Conservation (phyloP, 108 stramenopile species). For the Cylindrotheca closterium region DNA sequence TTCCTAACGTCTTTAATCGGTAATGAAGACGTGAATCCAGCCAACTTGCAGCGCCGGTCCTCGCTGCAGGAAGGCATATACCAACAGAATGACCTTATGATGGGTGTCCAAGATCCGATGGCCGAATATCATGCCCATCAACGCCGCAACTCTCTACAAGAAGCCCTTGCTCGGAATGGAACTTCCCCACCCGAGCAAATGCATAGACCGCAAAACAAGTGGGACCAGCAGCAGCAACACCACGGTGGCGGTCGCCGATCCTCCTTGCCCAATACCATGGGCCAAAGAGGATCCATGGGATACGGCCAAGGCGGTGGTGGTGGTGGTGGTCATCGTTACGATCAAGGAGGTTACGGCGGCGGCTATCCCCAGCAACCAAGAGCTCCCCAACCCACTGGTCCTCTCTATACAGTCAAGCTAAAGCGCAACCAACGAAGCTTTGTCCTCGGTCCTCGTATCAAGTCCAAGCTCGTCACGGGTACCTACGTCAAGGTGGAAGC, state of each 20-base stretch:
- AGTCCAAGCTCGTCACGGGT: conserved; percentile 77
- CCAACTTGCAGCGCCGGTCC: not conserved
- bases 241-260: not conserved
- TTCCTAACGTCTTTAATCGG: not conserved
- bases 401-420: conserved; percentile 91
- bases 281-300: not conserved
- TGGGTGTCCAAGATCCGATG: not conserved
- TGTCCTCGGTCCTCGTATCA: conserved; percentile 64
- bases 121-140: too few relatives aligned
- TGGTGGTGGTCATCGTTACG: not conserved
- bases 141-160: not conserved
- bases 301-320: not conserved
- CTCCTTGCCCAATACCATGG: not conserved
- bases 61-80: not conserved
- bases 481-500: conserved; percentile 97
- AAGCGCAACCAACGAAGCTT: conserved; percentile 90
- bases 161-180: not conserved
- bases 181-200: not conserved
- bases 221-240: not conserved
- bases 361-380: not conserved
- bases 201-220: too few relatives aligned
- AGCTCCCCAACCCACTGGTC: not conserved
- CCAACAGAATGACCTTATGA: not conserved
- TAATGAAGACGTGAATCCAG: not conserved
- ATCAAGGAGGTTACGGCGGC: not conserved